phyloP scores from a whole-genome alignment of 495 filamentous ascomycete genomes.

The Platismatia glauca region DNA sequence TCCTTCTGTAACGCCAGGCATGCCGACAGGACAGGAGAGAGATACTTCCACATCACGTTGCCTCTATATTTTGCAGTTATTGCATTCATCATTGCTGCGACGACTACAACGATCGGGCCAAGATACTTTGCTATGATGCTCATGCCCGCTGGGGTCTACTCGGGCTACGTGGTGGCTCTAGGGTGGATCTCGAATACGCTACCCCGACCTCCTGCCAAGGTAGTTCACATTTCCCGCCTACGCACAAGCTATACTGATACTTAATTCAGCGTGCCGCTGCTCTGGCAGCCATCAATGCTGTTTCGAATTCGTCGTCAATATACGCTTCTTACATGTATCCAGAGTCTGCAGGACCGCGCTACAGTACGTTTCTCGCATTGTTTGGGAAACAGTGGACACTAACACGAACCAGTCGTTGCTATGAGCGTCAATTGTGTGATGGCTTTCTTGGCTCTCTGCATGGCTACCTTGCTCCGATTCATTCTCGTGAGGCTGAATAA shows the following conservation, averaged over 20 bases:
- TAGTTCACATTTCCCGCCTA: neutral
- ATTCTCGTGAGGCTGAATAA: constrained; percentile 62
- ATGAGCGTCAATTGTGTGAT: constrained; percentile 68
- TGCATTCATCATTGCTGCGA: constrained; percentile 68
- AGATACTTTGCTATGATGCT: constrained; percentile 79
- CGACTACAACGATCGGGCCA: constrained; percentile 53
- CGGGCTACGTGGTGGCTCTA: constrained; percentile 61
- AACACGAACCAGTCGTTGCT: constrained; percentile 42
- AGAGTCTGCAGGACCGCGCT: constrained; percentile 35
- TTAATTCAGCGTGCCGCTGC: constrained; percentile 56
- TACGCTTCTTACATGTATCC: constrained; percentile 74
- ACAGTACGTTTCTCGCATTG: constrained; percentile 28
- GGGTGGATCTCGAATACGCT: constrained; percentile 75
- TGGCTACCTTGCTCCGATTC: constrained; percentile 55
- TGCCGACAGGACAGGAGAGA: constrained; percentile 68
- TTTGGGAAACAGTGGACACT: neutral
- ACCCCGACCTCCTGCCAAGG: constrained; percentile 72
- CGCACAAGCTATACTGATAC: neutral
- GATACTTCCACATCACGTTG: constrained; percentile 65
- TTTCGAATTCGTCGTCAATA: constrained; percentile 63
- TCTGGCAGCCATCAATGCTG: constrained; percentile 70
- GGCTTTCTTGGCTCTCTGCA: constrained; percentile 54
- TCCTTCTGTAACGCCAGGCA: constrained; percentile 69
- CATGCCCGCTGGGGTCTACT: constrained; percentile 51
- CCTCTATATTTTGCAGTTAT: constrained; percentile 60